Conservation (phyloP, 2,329 filamentous ascomycete species). For the Colletotrichum kahawae region DNA sequence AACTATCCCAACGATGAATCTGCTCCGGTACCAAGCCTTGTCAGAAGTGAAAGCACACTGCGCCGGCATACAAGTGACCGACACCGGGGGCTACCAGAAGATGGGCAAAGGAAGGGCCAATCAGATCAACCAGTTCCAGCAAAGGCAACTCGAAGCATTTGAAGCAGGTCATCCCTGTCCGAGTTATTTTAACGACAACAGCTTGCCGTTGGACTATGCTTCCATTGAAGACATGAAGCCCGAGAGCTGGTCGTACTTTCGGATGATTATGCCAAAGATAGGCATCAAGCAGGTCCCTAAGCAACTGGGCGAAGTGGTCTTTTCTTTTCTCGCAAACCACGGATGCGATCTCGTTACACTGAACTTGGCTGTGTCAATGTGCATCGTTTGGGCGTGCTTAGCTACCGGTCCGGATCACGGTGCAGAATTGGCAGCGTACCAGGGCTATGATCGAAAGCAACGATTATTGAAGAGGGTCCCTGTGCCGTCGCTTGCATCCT, state of each 20-base stretch:
- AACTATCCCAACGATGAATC: background rate
- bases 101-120: background rate
- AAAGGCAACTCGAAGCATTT: background rate
- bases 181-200: rapidly evolving
- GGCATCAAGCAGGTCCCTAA: background rate
- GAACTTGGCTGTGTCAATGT: background rate
- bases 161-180: background rate
- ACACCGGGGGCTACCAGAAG: background rate
- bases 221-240: background rate
- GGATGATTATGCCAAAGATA: background rate
- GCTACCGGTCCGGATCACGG: background rate
- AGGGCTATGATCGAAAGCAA: background rate
- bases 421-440: background rate
- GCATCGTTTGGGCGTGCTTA: background rate
- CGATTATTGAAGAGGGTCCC: background rate
- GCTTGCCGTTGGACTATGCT: background rate
- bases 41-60: background rate
- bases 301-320: background rate
- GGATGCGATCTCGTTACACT: background rate
- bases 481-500: background rate
- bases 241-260: background rate
- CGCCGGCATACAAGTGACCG: background rate
- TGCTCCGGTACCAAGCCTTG: background rate
- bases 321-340: background rate
- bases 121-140: background rate